These are phyloP conservation scores for Anastatica hierochuntica DNA, from an alignment of 345 rosid species.

Conservation along the genomic window DNA sequence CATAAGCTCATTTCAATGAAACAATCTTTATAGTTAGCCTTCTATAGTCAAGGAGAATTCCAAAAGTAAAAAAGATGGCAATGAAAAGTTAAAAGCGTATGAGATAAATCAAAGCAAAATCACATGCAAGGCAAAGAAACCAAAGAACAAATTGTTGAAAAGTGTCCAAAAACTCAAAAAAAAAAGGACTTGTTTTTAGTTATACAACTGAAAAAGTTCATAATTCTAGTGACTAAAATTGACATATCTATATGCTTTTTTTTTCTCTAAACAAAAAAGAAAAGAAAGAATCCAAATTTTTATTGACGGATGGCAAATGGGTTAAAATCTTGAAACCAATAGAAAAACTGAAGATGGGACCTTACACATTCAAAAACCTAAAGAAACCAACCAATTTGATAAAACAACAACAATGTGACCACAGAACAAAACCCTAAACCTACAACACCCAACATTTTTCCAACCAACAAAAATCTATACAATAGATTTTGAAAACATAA, in stretches of 20 bases:
- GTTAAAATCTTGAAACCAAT: constrained; percentile 8
- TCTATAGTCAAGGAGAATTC: constrained; percentile 9
- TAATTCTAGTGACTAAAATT: constrained; percentile 20
- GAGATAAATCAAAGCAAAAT: constrained; percentile 15
- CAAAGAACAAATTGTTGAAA: constrained; percentile 14
- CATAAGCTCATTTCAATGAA: neutral
- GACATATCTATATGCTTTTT: constrained; percentile 4
- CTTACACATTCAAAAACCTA: constrained; percentile 5
- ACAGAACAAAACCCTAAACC: constrained; percentile 31
- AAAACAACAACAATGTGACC: constrained; percentile 33
- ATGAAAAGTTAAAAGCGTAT: constrained; percentile 4
- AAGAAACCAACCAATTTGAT: constrained; percentile 7
- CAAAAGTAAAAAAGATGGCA: constrained; percentile 10
- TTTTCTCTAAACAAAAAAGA: constrained; percentile 1
- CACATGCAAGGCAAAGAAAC: constrained; percentile 20
- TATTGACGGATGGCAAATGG: constrained; percentile 21
- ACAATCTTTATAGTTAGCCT: too few relatives aligned
- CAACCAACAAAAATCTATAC: too few relatives aligned
- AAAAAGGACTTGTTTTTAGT: neutral
- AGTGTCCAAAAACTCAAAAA: constrained; percentile 1
- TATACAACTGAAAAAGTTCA: constrained; percentile 13
- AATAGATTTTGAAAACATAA: too few relatives aligned
- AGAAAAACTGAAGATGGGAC: neutral
- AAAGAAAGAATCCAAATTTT: neutral
- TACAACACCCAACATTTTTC: too few relatives aligned